Conservation (phyloP, 2,329 filamentous ascomycete genomes). For the Aureobasidium sp. region DNA sequence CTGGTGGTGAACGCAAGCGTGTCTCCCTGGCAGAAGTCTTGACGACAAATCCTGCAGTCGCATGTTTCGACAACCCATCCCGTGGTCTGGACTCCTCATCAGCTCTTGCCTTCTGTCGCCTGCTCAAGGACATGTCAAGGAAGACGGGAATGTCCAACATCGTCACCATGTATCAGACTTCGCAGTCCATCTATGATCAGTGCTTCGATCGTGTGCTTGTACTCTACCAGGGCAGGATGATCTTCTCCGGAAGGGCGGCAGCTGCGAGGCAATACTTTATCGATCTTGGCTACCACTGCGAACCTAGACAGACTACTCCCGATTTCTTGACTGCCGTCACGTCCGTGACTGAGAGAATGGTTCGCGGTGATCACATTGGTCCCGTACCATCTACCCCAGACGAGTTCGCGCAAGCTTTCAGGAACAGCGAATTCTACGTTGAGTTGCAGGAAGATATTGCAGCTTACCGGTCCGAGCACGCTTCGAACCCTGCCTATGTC, state of each 20-base stretch:
- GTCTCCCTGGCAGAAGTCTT: constrained; percentile 53
- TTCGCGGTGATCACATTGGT: constrained; percentile 52
- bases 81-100: constrained; percentile 51
- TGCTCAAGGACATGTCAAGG: constrained; percentile 45
- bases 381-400: constrained; percentile 61
- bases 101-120: constrained; percentile 52
- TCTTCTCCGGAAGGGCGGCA: constrained; percentile 60
- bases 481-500: constrained; percentile 6
- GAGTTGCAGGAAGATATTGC: constrained; percentile 44
- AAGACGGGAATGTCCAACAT: constrained; percentile 44
- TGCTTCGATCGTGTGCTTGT: constrained; percentile 70
- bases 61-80: constrained; percentile 42
- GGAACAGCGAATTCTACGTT: constrained; percentile 29
- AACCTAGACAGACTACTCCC: constrained; percentile 59
- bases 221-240: constrained; percentile 69
- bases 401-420: constrained; percentile 55
- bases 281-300: constrained; percentile 61
- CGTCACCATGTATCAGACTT: constrained; percentile 52
- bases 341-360: constrained; percentile 53
- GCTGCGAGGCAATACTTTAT: constrained; percentile 60
- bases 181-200: constrained; percentile 49
- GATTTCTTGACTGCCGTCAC: constrained; percentile 70
- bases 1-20: constrained; percentile 53
- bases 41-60: constrained; percentile 34
- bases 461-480: constrained; percentile 37